Conservation (phyloP, 2,329 filamentous ascomycete species). For the Fusarium irregulare region DNA sequence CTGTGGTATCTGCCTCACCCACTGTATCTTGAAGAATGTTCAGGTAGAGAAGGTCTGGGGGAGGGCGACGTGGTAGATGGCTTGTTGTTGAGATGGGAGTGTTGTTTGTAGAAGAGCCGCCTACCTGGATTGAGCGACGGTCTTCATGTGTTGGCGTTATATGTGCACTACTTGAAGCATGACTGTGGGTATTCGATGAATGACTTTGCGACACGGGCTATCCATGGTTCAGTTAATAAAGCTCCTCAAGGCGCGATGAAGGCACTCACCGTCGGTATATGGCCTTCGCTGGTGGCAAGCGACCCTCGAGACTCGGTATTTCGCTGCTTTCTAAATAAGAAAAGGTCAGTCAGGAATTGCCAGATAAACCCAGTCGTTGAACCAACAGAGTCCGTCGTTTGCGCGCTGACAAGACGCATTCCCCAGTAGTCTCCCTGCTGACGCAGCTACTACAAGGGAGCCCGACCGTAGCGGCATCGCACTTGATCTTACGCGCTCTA, state of each 20-base stretch:
- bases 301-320: neutral
- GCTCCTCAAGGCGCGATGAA: accelerated
- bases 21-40: slow-evolving; percentile 33
- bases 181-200: neutral
- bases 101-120: neutral
- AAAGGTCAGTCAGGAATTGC: too few relatives aligned
- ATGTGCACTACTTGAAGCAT: neutral
- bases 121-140: neutral
- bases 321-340: neutral
- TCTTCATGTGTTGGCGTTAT: neutral
- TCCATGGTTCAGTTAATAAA: too few relatives aligned
- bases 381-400: slow-evolving; percentile 30
- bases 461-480: slow-evolving; percentile 25
- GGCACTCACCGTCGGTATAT: neutral
- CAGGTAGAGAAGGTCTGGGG: slow-evolving; percentile 24
- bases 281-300: neutral
- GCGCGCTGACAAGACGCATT: slow-evolving; percentile 22
- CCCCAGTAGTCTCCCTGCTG: slow-evolving; percentile 3
- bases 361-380: too few relatives aligned
- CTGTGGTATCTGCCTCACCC: accelerated
- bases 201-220: neutral
- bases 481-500: slow-evolving; percentile 36
- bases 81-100: neutral
- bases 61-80: neutral
- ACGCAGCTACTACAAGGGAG: slow-evolving; percentile 33